Evolutionary conservation across 1,284 basidiomycete species (phyloP).

Genomic region (Psilocybe mexicana): DNA sequence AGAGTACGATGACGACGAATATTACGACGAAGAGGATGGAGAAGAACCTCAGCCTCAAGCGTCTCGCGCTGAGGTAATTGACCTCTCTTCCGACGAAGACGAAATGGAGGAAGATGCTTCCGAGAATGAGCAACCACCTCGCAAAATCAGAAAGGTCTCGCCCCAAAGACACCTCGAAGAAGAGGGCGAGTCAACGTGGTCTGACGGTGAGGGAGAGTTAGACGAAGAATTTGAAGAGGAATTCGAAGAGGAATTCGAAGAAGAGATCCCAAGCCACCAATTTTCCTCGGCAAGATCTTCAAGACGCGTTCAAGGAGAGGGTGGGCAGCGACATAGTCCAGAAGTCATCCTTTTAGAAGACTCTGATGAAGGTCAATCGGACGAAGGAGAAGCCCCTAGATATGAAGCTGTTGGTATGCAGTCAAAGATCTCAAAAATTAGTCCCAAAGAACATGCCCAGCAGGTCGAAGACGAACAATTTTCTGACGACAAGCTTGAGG

Average conservation of each 20-base stretch:
- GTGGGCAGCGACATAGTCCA: not conserved
- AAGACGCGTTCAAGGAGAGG: too few relatives aligned
- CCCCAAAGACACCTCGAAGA: not conserved
- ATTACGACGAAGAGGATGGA: slow-evolving; percentile 1
- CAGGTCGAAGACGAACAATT: not conserved
- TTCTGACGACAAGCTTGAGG: not conserved
- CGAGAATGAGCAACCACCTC: not conserved
- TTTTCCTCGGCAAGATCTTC: too few relatives aligned
- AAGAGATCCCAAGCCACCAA: too few relatives aligned
- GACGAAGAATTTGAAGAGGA: too few relatives aligned
- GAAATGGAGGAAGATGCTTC: not conserved
- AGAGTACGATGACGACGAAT: slow-evolving; percentile 8
- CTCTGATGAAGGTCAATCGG: not conserved
- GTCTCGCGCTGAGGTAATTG: not conserved
- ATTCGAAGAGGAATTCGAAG: too few relatives aligned
- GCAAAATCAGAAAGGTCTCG: not conserved
- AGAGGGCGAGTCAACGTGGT: too few relatives aligned
- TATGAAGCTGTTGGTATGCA: not conserved
- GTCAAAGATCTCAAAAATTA: too few relatives aligned
- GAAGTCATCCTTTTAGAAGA: not conserved
- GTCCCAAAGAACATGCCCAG: not conserved
- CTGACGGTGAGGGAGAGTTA: too few relatives aligned
- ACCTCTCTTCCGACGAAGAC: not conserved
- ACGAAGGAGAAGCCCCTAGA: not conserved
- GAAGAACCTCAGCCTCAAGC: not conserved